Evolutionary conservation across 2,329 filamentous ascomycete genomes (phyloP).

Genomic region (Spiromastix sp.): DNA sequence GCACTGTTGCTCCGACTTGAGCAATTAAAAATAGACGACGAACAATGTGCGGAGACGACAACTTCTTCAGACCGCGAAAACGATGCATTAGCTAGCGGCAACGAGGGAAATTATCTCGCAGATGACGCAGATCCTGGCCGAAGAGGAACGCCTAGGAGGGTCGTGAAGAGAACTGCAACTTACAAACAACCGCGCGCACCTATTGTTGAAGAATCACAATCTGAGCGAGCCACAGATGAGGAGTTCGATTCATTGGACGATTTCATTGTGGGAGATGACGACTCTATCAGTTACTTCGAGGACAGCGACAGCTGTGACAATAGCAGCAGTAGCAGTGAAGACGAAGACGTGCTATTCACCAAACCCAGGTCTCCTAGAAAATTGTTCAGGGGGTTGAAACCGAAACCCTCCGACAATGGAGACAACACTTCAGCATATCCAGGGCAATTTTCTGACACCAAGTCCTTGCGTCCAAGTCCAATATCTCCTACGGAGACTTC

Average conservation of each 20-base stretch:
- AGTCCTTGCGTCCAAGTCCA: not conserved
- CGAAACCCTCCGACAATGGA: slow-evolving; percentile 11
- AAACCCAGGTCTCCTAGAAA: slow-evolving; percentile 18
- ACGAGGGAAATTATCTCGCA: too few species aligned
- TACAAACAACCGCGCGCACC: not conserved
- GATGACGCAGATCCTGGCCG: too few species aligned
- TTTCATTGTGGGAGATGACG: slow-evolving; percentile 32
- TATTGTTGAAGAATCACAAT: slow-evolving; percentile 11
- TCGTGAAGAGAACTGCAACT: not conserved
- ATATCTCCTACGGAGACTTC: not conserved
- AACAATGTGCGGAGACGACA: too few species aligned
- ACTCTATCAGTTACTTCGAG: slow-evolving; percentile 26
- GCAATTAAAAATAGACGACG: too few species aligned
- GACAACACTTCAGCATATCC: slow-evolving; percentile 12
- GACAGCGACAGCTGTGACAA: slow-evolving; percentile 15
- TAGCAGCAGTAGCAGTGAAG: slow-evolving; percentile 15
- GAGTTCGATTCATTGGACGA: slow-evolving; percentile 28
- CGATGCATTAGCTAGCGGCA: too few species aligned
- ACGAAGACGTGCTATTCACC: slow-evolving; percentile 16
- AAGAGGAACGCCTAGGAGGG: not conserved
- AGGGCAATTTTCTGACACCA: not conserved
- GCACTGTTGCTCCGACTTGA: slow-evolving; percentile 21
- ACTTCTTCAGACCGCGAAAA: too few species aligned
- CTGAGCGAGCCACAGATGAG: slow-evolving; percentile 17
- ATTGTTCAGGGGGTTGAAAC: slow-evolving; percentile 26